Conservation (phyloP, 169 alveolate genomes). For the Ichthyophthirius multifiliis region DNA sequence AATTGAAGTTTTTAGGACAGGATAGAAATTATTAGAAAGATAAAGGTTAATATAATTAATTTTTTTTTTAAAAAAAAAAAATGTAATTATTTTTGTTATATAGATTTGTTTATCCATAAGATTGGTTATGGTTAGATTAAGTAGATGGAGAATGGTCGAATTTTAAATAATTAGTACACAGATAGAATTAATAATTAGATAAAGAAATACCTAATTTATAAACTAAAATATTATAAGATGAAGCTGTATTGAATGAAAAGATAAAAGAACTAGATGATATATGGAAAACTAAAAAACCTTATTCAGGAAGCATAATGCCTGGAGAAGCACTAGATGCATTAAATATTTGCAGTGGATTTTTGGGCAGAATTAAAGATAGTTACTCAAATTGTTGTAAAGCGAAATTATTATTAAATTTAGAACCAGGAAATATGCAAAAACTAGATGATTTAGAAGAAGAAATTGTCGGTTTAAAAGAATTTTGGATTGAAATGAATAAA, state of each 20-base stretch:
- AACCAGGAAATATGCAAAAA: constrained; percentile 76
- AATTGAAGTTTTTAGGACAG: constrained; percentile 86
- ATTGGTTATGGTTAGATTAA: constrained; percentile 92
- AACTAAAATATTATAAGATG: constrained; percentile 75
- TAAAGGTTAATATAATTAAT: constrained; percentile 39
- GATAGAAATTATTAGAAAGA: constrained; percentile 88
- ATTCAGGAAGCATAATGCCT: constrained; percentile 66
- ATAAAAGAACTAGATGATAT: constrained; percentile 76
- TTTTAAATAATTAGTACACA: constrained; percentile 77
- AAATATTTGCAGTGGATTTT: constrained; percentile 51
- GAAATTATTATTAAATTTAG: constrained; percentile 84
- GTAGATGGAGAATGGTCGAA: constrained; percentile 93
- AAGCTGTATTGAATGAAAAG: constrained; percentile 59
- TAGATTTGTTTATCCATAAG: constrained; percentile 88
- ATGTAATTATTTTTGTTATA: not conserved
- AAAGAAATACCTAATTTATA: constrained; percentile 74
- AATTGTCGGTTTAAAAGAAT: constrained; percentile 82
- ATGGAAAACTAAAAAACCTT: constrained; percentile 82
- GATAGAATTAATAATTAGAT: constrained; percentile 73
- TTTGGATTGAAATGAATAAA: constrained; percentile 89
- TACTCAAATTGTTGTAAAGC: constrained; percentile 81
- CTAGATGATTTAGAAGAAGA: constrained; percentile 87
- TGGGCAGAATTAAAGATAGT: constrained; percentile 57
- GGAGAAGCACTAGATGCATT: constrained; percentile 72
- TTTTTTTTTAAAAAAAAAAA: not conserved